phyloP scores from a whole-genome alignment of 495 filamentous ascomycete species.

The Hapsidospora chrysogenum region DNA sequence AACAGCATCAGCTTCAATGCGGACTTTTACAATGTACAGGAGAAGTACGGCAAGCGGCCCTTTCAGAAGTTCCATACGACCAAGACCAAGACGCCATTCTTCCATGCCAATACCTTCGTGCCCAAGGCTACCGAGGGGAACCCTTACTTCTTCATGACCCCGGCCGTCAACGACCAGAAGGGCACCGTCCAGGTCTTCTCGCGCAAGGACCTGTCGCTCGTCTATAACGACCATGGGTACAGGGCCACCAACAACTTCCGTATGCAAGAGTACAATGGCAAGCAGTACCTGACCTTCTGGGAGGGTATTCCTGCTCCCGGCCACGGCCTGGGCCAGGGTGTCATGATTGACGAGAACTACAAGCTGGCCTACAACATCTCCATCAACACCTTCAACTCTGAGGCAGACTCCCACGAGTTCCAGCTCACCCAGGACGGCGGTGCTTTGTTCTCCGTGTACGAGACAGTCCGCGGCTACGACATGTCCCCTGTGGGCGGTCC shows the following conservation, averaged over 20 bases:
- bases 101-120: background rate
- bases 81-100: background rate
- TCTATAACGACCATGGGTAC: background rate
- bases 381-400: background rate
- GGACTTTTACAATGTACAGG: background rate
- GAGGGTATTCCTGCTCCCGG: constrained; percentile 2
- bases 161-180: background rate
- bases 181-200: background rate
- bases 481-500: constrained; percentile 6
- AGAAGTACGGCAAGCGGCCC: background rate
- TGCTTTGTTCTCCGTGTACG: constrained; percentile 5
- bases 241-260: background rate
- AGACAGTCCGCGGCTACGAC: constrained; percentile 5
- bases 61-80: background rate
- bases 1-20: background rate
- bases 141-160: background rate
- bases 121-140: background rate
- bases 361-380: constrained; percentile 7
- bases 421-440: constrained; percentile 4
- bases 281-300: constrained; percentile 9
- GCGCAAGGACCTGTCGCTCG: background rate
- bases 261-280: background rate
- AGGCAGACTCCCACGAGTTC: constrained; percentile 7
- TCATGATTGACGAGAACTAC: constrained; percentile 9
- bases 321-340: constrained; percentile 5